Evolutionary conservation across 306 rosid genomes (phyloP).

Genomic region (Prinsepia uniflora): DNA sequence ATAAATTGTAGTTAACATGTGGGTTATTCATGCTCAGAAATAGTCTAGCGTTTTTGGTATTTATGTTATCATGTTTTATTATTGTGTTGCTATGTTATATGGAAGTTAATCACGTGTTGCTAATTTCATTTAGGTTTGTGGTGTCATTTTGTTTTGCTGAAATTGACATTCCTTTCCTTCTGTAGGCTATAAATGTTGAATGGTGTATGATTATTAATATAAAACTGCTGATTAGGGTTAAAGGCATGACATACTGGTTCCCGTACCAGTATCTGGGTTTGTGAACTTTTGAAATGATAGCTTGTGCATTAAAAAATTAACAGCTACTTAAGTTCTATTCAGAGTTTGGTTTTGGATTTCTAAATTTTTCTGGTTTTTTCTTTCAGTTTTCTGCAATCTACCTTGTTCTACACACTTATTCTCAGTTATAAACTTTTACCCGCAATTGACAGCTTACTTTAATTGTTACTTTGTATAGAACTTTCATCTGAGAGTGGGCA

Average conservation of each 20-base stretch:
- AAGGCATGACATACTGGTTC: not conserved
- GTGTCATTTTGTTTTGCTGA: not conserved
- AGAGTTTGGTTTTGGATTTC: not conserved
- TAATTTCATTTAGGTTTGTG: not conserved
- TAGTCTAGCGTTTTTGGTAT: not conserved
- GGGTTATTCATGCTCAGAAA: not conserved
- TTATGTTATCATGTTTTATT: not conserved
- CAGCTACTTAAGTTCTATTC: not conserved
- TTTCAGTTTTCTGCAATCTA: not conserved
- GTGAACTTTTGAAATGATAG: not conserved
- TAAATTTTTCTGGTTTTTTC: not conserved
- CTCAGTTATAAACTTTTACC: not conserved
- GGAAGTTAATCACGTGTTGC: not conserved
- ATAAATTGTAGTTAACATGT: not conserved
- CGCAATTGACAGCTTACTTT: slow-evolving; percentile 21
- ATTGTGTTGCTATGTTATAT: not conserved
- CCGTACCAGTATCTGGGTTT: not conserved
- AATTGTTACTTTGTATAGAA: slow-evolving; percentile 40
- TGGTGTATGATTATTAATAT: not conserved
- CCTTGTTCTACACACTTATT: not conserved
- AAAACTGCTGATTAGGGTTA: not conserved
- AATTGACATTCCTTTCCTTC: not conserved
- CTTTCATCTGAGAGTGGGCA: slow-evolving; percentile 58
- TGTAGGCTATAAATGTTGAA: not conserved
- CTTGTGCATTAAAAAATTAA: not conserved